These are phyloP conservation scores for Puccinia novopanici DNA, from an alignment of 1,284 basidiomycete genomes.

Conservation along the genomic window DNA sequence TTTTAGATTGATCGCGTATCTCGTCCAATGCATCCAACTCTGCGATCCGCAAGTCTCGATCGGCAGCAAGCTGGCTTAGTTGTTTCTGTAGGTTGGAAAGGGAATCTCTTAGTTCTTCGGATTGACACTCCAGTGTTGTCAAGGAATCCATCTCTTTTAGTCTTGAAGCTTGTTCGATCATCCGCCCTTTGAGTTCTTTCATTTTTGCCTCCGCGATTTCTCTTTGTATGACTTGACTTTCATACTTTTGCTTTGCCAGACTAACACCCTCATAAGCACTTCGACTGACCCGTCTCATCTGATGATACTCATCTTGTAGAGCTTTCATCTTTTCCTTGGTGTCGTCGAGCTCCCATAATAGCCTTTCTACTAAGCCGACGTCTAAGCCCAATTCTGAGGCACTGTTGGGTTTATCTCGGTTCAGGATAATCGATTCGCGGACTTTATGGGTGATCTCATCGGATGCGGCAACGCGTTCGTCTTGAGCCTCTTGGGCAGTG, in stretches of 20 bases:
- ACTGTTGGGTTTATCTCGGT: conserved; percentile 63
- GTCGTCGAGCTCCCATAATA: conserved; percentile 71
- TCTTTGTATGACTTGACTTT: conserved; percentile 79
- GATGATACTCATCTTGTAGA: conserved; percentile 77
- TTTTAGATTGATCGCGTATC: conserved; percentile 65
- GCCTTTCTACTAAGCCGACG: conserved; percentile 71
- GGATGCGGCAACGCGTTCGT: background rate
- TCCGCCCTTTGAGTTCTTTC: conserved; percentile 74
- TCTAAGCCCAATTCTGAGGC: conserved; percentile 71
- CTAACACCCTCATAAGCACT: conserved; percentile 88
- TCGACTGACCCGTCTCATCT: conserved; percentile 76
- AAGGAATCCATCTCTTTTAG: conserved; percentile 68
- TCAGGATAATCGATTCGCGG: conserved; percentile 28
- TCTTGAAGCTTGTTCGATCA: conserved; percentile 85
- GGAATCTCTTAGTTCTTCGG: conserved; percentile 75
- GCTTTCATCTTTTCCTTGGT: conserved; percentile 68
- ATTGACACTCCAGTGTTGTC: conserved; percentile 75
- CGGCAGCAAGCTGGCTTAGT: conserved; percentile 81
- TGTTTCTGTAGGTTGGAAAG: conserved; percentile 79
- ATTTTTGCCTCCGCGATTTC: conserved; percentile 90
- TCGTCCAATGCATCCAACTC: conserved; percentile 87
- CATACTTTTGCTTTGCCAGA: conserved; percentile 82
- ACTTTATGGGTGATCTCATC: conserved; percentile 9
- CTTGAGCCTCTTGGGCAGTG: background rate
- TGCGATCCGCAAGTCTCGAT: conserved; percentile 85